These are phyloP conservation scores for Talaromyces adpressus DNA, from an alignment of 495 filamentous ascomycete species.

Conservation along the genomic window DNA sequence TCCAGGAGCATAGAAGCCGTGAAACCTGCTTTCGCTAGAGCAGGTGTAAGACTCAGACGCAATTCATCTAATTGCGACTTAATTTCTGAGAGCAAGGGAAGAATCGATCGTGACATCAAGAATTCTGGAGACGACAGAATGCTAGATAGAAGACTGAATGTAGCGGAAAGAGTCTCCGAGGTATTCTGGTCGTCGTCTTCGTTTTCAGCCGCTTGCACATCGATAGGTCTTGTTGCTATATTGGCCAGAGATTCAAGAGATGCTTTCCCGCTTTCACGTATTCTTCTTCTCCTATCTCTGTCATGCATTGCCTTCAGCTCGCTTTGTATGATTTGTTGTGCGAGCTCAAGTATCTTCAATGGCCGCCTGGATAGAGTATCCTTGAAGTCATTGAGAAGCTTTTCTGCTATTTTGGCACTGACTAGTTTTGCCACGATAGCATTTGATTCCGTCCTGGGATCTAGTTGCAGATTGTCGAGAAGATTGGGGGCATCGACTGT, in stretches of 20 bases:
- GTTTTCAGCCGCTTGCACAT: slow-evolving; percentile 11
- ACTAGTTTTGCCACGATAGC: slow-evolving; percentile 43
- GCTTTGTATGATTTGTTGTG: slow-evolving; percentile 48
- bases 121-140: slow-evolving; percentile 59
- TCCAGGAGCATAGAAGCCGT: slow-evolving; percentile 51
- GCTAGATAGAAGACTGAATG: slow-evolving; percentile 61
- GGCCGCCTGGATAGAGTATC: slow-evolving; percentile 61
- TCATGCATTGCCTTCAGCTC: slow-evolving; percentile 17
- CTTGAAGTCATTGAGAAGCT: slow-evolving; percentile 58
- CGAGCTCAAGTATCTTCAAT: slow-evolving; percentile 54
- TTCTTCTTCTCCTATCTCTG: background rate
- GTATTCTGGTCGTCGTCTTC: slow-evolving; percentile 36
- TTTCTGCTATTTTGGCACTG: slow-evolving; percentile 58
- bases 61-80: slow-evolving; percentile 43
- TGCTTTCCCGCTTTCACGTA: slow-evolving; percentile 14
- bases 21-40: slow-evolving; percentile 31
- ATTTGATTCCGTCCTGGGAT: slow-evolving; percentile 15
- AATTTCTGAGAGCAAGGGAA: slow-evolving; percentile 39
- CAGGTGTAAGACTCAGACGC: slow-evolving; percentile 26
- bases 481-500: slow-evolving; percentile 23
- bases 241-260: slow-evolving; percentile 33
- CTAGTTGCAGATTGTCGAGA: slow-evolving; percentile 32
- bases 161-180: slow-evolving; percentile 43
- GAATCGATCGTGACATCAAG: slow-evolving; percentile 37
- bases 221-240: slow-evolving; percentile 21